Evolutionary conservation across 306 rosid species (phyloP).

Genomic region (Cyamopsis tetragonoloba): DNA sequence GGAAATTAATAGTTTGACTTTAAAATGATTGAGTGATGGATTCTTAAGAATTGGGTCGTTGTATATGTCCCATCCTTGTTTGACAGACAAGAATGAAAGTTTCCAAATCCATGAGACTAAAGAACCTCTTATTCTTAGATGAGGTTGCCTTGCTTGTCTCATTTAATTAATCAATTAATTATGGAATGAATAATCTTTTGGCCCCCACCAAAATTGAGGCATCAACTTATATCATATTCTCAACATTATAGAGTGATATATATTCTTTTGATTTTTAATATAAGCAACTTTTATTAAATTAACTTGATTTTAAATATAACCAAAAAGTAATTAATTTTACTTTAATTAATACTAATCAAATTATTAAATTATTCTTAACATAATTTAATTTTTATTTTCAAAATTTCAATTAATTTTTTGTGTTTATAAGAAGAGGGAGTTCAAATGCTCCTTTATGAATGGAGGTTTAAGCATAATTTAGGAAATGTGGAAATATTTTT

Average conservation of each 20-base stretch:
- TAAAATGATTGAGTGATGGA: slow-evolving; percentile 5
- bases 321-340: no score
- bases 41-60: background rate
- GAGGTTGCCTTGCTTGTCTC: background rate
- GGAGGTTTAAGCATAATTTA: no score
- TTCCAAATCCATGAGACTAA: background rate
- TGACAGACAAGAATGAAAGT: slow-evolving; percentile 16
- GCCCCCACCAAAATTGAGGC: slow-evolving; percentile 19
- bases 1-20: background rate
- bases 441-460: no score
- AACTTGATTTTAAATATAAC: no score
- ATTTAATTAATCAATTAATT: slow-evolving; percentile 9
- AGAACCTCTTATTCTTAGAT: background rate
- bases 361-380: no score
- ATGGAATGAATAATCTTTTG: background rate
- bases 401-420: no score
- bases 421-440: no score
- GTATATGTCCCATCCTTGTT: background rate
- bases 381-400: no score
- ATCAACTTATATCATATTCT: background rate
- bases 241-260: background rate
- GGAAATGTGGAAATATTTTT: no score
- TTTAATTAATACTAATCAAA: no score
- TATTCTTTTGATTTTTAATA: no score
- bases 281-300: no score